Base-by-base conservation (phyloP, 495 filamentous ascomycete genomes). In the Aspergillus egyptiacus region DNA sequence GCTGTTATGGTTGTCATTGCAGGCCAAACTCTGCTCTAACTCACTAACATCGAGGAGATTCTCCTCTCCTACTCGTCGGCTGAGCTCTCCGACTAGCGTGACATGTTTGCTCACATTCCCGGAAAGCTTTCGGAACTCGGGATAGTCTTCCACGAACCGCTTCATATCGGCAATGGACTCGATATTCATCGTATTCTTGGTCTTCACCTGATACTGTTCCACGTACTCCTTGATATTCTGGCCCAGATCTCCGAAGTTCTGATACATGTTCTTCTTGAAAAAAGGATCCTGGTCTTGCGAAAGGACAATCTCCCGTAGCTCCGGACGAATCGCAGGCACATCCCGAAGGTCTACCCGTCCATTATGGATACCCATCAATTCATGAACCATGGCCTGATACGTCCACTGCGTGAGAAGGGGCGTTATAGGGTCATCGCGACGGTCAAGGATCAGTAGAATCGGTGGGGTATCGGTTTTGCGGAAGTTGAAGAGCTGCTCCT, bases 261-360 rank as follows among this genome's bases (percentile, higher is more conserved):
- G 82, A 59, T 90, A 98, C 94, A 98, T 97, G 64, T 98, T 98
- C 71, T 95, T 96, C 69, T 96, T 96, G 71, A 97, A 98, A 71
- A 98, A 98, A 0, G 93, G 94, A 60, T 98, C 93, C 64, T 97
- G 94, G 53, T 97, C 94, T 66, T 94, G 94, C 1, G 91, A 95
- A 15, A 98, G 71, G 9, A 95, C 91, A 49, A 98, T 91, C 71
- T 98, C 93, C 68, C 86, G 89, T 20, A 97, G 74, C 68, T 98
- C 93, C 13, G 88, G 85, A 41, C 89, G 77, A 39, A 96, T 80
- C 45, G 96, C 93, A 27, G 90, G 91, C 0, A 96, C 85, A 44
- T 87, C 80, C 50, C 81, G 83, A 34, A 98, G 73, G 58, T 95
- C 86, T 3, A 97, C 91, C 17, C 89, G 78, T 15, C 93, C 93